Evolutionary conservation across 768 basidiomycete species (phyloP), one percentile per base, ranked within the genome.

Genomic region (Cystofilobasidium capitatum): DNA sequence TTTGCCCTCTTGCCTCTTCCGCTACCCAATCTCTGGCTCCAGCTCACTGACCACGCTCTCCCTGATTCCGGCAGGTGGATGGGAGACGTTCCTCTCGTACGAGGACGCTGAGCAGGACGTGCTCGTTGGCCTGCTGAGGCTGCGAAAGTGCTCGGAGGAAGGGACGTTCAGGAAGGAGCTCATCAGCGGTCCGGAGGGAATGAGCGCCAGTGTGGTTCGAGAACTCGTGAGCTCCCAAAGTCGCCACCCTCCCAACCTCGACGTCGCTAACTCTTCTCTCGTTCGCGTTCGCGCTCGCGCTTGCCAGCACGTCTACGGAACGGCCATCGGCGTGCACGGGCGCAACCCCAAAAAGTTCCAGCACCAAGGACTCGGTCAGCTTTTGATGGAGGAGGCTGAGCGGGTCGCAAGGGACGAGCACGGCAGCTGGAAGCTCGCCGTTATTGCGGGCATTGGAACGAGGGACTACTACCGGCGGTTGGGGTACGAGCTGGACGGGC

Each of bases 1-100:
- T 8, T 4, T 63, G 29, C 36, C 44, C 2, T 7, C 4, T 22
- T 31, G 7, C 57, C 12, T 17, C 5, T 62, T 7, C 33, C 6
- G 9, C 33, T n/a, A 14, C 40, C 9, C 22, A 12, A 10, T 29
- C 17, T 20, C 44, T 35, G 29, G 12, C 12, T n/a, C 12, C 42
- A 22, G 42, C 42, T 44, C 22, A 12, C 42, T 44, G 42, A 22
- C 42, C 42, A 12, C 12, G 12, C 12, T 44, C 22, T 44, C 12
- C 37, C n/a, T n/a, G 7, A 16, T 13, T 37, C 62, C 13, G n/a
- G 26, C 47, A 66, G 65, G 93, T 8, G 93, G 96, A 55, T 99
- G 96, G 96, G 96, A 99, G 79, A 98, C 96, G 1, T 99, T 99
- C 83, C 79, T 99, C 7, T 94, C 93, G 35, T 99, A 98, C 75